A percentile compares a stretch with the other conserved stretches of the same genome.
These are phyloP conservation scores for Mortierella sp. DNA, from an alignment of 371 early-diverging fungal species.

Conservation along the genomic window DNA sequence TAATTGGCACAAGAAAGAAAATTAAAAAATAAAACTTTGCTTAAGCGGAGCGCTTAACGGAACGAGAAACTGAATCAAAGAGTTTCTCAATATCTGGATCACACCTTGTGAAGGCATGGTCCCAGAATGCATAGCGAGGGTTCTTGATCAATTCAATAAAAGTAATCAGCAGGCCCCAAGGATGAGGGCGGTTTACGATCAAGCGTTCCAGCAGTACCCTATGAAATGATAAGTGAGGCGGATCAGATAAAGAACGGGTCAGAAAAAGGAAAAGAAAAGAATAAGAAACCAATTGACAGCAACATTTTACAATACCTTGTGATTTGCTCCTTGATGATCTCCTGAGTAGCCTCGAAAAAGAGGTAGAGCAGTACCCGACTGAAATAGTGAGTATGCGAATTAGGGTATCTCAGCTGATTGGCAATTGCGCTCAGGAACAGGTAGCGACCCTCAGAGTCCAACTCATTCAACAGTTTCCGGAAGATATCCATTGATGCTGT, in stretches of 20 bases:
- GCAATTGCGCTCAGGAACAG: constrained; percentile 92
- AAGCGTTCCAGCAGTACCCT: constrained; percentile 94
- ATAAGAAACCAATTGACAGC: no score
- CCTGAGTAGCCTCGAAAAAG: constrained; percentile 87
- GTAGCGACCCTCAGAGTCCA: constrained; percentile 93
- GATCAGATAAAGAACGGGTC: background rate
- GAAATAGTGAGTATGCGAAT: constrained; percentile 96
- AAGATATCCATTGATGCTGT: constrained; percentile 88
- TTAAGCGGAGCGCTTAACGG: constrained; percentile 47
- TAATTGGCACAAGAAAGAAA: background rate
- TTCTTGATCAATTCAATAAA: constrained; percentile 97
- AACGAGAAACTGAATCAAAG: constrained; percentile 80
- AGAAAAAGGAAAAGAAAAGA: background rate
- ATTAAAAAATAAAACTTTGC: background rate
- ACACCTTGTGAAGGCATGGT: constrained; percentile 80
- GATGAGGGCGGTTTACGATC: constrained; percentile 97
- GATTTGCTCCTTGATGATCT: constrained; percentile 93
- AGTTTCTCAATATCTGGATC: constrained; percentile 81
- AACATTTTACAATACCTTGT: constrained; percentile 65
- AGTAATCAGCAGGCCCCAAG: constrained; percentile 97
- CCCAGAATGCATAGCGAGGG: constrained; percentile 91
- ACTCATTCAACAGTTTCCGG: constrained; percentile 78
- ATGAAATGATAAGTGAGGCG: constrained; percentile 8
- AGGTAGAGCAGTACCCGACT: constrained; percentile 88
- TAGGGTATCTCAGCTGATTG: constrained; percentile 97